Evolutionary conservation across 805 yeast genomes (phyloP), one percentile per base, ranked within the genome.

Genomic region (Deakozyma indianensis): DNA sequence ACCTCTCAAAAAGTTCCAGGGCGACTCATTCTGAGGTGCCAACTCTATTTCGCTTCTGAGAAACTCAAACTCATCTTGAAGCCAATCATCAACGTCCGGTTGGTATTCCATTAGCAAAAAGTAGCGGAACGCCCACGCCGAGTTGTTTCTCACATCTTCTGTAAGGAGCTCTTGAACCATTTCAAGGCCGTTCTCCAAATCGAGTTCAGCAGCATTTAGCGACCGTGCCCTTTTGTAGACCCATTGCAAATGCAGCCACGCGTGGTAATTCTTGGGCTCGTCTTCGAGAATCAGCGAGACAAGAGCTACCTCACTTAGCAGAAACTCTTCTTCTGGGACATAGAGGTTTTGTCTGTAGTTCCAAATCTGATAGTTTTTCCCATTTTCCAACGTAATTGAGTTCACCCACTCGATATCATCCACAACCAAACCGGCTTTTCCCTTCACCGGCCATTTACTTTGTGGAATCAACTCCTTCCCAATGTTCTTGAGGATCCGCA

Each of bases 331-430:
- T 43, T 50, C 42, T 1, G 61, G 58, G 35, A 62, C 47, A 25
- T 82, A 63, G 5, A 90, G 58, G 27, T 77, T 65, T 56, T 82
- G 88, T 47, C 96, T 73, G 57, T 90, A 88, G 54, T 88, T 84
- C 96, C 97, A 92, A n/a, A 90, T 81, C 61, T 92, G 98, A 63
- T 92, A 92, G 66, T 88, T 90, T 61, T 92, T 92, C 35, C 88
- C 82, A 59, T 83, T 81, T 11, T 73, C 78, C 43, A 82, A 57
- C 0, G 95, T 88, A 28, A 84, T 65, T 27, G 68, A 68, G 54
- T 84, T 92, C 50, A 86, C 71, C 95, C 95, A 86, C 32, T 75
- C 75, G 32, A 86, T 66, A 56, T 90, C 95, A 15, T 58, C 63
- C 14, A 54, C 57, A 4, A 55, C 51, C 5, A 42, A 44, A 3